Base-by-base conservation (phyloP, 1,139 yeast genomes). In the Kodamaea plutei region DNA sequence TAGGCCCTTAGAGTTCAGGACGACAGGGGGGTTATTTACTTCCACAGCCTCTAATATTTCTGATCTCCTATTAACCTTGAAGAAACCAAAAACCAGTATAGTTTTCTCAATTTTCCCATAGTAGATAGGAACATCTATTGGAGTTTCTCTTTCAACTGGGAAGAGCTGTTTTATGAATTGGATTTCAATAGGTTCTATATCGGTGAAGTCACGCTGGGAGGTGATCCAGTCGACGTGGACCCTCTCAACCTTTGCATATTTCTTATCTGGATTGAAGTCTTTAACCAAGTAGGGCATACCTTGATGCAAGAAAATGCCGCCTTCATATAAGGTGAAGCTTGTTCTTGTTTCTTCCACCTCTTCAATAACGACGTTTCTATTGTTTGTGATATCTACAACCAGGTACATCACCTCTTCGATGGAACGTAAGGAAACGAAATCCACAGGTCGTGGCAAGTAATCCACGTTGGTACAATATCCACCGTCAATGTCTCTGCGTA, bases 141-240 rank as follows among this genome's bases (percentile, higher is more conserved):
- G 40, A 0, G 44, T 36, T 4, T 37, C 37, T 11, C 37, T 27
- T 3, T 45, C 38, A 3, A 56, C 47, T 1, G 58, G 51, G 8
- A 40, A 45, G 11, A 83, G 53, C 8, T 83, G 73, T 35, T 83
- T 65, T 6, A 84, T 73, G 33, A 65, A 57, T 43, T 83, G 88
- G 29, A 82, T 81, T 46, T 80, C 82, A 17, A 69, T 55, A 0
- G 99, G 96, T 52, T 93, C 97, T 8, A 89, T 82, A 53, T 91
- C 95, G 0, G 96, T 85, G 45, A 72, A 91, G 54, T 93, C 98
- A 34, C 98, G 64, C 49, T 91, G 97, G 31, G 73, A 71, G 0
- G 99, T 91, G 1, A 77, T 73, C 96, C 98, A 91, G 41, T 89
- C 95, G 7, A 91, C 97, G 44, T 82, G 79, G 0, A 89, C 96